Base-by-base conservation (phyloP, 805 yeast species). In the Kuraishia floccosa region DNA sequence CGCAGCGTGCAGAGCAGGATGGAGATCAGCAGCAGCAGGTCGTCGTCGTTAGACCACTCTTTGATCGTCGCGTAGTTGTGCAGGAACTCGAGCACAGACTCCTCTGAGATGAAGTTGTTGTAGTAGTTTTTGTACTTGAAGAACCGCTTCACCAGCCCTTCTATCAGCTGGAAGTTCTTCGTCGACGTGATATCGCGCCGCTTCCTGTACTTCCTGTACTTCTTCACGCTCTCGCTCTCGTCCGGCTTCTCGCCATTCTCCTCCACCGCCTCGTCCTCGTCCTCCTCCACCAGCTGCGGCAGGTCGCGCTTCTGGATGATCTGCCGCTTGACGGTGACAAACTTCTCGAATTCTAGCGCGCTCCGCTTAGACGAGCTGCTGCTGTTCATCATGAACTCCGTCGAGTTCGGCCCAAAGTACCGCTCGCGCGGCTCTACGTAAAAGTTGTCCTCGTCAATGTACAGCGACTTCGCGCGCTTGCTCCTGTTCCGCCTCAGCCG, bases 381-480 rank as follows among this genome's bases (percentile, higher is more conserved):
- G n/a, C n/a, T n/a, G 28, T 58, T 49, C 24, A 65, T 58, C 73
- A 68, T 67, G 40, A 51, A 66, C 25, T 51, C 47, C 5, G 66
- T 56, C n/a, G 69, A 63, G 35, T 59, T 66, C 2, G 75, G 73
- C 0, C 73, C 73, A 40, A 65, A 68, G 38, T 61, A 68, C 34
- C 63, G 64, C 19, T 54, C 57, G 21, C 63, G 65, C 15, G 61
- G 55, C 38, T 57, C 63, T 3, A 34, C 24, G 22, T 28, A 34
- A 11, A 27, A 24, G 15, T 44, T 26, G 36, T 43, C 25, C 31
- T 36, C 21, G 30, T 30, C 22, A 35, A 35, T 22, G 30, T 32
- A 6, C 32, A 25, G 16, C 35, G 31, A 22, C 41, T 43, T 20
- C 20, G 11, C 15, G 17, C 17, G n/a, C 9, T 28, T 20, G 19